Percentiles rank a stretch among this genome's conserved stretches.
Conservation (phyloP, 495 filamentous ascomycete genomes). For the Aspergillus baeticus region DNA sequence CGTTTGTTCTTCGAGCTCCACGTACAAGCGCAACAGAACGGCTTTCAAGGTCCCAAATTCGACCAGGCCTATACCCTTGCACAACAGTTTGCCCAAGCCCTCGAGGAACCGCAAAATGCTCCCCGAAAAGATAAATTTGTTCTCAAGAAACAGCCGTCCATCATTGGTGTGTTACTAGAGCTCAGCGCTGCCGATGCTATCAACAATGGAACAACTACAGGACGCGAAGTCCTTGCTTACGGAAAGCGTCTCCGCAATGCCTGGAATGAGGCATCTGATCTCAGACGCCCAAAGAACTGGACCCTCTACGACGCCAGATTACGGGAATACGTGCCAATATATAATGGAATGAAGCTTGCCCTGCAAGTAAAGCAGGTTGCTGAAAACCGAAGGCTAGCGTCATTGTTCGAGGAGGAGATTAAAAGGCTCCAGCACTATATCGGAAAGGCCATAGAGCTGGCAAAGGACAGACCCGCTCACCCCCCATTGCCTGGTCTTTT, state of each 20-base stretch:
- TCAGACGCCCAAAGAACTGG: conserved; percentile 14
- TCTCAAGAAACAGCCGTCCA: conserved; percentile 36
- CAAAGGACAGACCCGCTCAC: too few relatives aligned
- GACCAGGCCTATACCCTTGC: conserved; percentile 41
- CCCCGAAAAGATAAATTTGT: conserved; percentile 19
- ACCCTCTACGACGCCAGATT: conserved; percentile 20
- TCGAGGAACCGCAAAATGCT: conserved; percentile 50
- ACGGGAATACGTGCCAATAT: conserved; percentile 30
- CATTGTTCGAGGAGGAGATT: conserved; percentile 19
- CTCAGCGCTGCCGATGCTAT: conserved; percentile 41
- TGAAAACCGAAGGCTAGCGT: conserved; percentile 9
- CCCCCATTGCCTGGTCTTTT: conserved; percentile 19
- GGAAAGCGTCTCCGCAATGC: conserved; percentile 33
- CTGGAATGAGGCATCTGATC: conserved; percentile 26
- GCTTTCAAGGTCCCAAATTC: conserved; percentile 38
- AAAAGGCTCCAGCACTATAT: conserved; percentile 22
- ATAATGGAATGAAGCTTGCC: conserved; percentile 32
- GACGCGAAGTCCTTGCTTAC: conserved; percentile 36
- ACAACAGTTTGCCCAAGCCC: conserved; percentile 47
- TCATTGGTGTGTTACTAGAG: conserved; percentile 45
- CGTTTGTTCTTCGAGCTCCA: conserved; percentile 53
- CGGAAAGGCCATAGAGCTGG: conserved; percentile 19
- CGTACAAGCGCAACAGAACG: conserved; percentile 38
- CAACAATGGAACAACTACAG: conserved; percentile 30
- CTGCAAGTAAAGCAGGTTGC: conserved; percentile 21